These are phyloP conservation scores for Geranomyces michiganensis DNA, from an alignment of 192 early-diverging fungal genomes.

Conservation along the genomic window DNA sequence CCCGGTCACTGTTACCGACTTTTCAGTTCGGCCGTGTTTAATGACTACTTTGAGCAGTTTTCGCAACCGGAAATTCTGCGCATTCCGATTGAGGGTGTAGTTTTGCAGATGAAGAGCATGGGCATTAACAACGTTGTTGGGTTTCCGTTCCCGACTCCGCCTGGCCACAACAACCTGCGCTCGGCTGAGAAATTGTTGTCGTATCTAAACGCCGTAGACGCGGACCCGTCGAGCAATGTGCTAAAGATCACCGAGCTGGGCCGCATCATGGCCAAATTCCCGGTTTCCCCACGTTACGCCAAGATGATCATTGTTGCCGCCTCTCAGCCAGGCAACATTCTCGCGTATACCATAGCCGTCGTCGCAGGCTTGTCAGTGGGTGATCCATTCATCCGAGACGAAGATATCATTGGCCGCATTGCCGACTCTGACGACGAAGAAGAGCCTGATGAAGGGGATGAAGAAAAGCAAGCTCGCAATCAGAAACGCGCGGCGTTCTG, in stretches of 20 bases:
- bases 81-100: constrained; percentile 95
- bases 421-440: constrained; percentile 52
- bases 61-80: constrained; percentile 89
- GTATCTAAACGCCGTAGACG: constrained; percentile 78
- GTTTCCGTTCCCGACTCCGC: constrained; percentile 98
- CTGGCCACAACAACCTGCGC: constrained; percentile 68
- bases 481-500: constrained; percentile 75
- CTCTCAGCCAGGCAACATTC: constrained; percentile 75
- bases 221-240: constrained; percentile 29
- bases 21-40: constrained; percentile 91
- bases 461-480: constrained; percentile 51
- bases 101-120: constrained; percentile 98
- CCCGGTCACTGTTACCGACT: constrained; percentile 97
- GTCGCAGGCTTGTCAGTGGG: constrained; percentile 92
- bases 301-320: constrained; percentile 91
- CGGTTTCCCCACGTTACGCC: constrained; percentile 86
- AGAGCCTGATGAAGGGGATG: constrained; percentile 56
- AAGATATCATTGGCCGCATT: constrained; percentile 45
- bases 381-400: constrained; percentile 80
- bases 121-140: constrained; percentile 90
- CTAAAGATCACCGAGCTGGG: constrained; percentile 85
- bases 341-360: constrained; percentile 85
- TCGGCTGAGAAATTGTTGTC: constrained; percentile 80
- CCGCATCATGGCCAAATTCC: constrained; percentile 86
- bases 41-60: constrained; percentile 84